phyloP scores from a whole-genome alignment of 306 rosid species.

The Cicer judaicum region DNA sequence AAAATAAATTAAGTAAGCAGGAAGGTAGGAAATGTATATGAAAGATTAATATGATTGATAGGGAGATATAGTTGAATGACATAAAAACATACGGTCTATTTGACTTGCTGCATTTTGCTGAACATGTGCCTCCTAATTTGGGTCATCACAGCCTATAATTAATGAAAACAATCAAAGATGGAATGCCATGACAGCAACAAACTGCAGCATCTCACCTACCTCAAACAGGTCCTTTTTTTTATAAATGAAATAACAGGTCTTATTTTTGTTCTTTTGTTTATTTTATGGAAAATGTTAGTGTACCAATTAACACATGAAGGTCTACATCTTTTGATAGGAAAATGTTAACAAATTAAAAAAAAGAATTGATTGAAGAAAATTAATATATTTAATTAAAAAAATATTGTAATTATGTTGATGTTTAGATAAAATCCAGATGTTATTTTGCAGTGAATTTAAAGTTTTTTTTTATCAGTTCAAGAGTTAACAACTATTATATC shows the following conservation, averaged over 20 bases:
- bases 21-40: neutral
- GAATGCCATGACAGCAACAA: neutral
- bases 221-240: no score
- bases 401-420: no score
- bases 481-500: no score
- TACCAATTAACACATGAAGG: neutral
- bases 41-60: neutral
- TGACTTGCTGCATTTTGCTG: conserved; percentile 18
- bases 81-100: neutral
- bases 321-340: no score
- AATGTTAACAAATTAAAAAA: no score
- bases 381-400: no score
- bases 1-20: conserved; percentile 7
- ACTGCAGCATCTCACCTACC: no score
- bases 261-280: neutral
- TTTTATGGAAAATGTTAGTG: neutral
- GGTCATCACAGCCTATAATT: conserved; percentile 5
- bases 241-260: neutral
- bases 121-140: conserved; percentile 31
- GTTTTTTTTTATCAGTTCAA: no score
- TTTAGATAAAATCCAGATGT: no score
- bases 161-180: conserved; percentile 20
- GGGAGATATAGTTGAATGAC: neutral
- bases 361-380: no score
- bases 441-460: no score